Evolutionary conservation across 805 yeast genomes (phyloP).

Genomic region (Hanseniaspora nectarophila): DNA sequence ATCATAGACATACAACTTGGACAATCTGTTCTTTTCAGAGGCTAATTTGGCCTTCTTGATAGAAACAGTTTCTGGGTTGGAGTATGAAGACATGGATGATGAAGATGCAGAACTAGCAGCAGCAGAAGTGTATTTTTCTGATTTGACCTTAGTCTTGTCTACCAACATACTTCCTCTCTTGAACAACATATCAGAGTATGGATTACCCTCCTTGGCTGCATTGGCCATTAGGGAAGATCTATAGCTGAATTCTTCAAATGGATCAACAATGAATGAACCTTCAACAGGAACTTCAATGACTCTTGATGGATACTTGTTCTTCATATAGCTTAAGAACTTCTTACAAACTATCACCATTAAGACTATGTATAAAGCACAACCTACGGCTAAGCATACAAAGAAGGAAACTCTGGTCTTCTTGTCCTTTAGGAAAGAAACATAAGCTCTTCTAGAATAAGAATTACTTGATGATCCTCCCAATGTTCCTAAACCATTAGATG

Average conservation of each 20-base stretch:
- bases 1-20: conserved; percentile 12
- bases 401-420: conserved; percentile 53
- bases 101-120: not conserved
- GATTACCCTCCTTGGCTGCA: conserved; percentile 11
- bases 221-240: conserved; percentile 12
- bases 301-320: conserved; percentile 16
- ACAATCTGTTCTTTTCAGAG: conserved; percentile 5
- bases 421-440: conserved; percentile 20
- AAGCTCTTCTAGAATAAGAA: conserved; percentile 15
- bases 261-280: conserved; percentile 11
- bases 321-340: conserved; percentile 36
- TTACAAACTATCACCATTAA: conserved; percentile 44
- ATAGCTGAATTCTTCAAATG: conserved; percentile 14
- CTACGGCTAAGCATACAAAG: conserved; percentile 71
- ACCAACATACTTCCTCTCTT: conserved; percentile 9
- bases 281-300: conserved; percentile 19
- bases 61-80: conserved; percentile 3
- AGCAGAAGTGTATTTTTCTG: not conserved
- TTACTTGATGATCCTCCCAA: conserved; percentile 7
- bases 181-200: conserved; percentile 12
- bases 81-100: conserved; percentile 1
- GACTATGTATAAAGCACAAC: conserved; percentile 54
- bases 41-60: conserved; percentile 6
- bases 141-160: not conserved
- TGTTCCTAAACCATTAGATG: conserved; percentile 17